These are phyloP conservation scores for Auricularia sp. DNA, from an alignment of 768 basidiomycete species.

Conservation along the genomic window DNA sequence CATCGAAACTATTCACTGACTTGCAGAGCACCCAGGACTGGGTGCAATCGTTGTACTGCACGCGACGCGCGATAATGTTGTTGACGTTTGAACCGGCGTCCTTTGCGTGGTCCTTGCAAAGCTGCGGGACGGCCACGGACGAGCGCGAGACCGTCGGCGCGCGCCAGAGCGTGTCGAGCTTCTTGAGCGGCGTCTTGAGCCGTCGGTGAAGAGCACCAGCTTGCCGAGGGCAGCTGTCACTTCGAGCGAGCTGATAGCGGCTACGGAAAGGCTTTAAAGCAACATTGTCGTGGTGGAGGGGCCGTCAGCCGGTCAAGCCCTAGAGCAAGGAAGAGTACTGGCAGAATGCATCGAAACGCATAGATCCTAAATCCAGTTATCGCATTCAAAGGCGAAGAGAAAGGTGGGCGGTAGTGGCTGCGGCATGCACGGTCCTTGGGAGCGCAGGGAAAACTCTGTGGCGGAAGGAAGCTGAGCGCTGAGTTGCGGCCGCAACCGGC, in stretches of 20 bases:
- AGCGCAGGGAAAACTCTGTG: too few relatives aligned
- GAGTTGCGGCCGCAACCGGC: too few relatives aligned
- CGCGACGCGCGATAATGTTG: not conserved
- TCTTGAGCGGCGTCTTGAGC: not conserved
- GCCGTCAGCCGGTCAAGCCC: too few relatives aligned
- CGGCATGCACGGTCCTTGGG: too few relatives aligned
- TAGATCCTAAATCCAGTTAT: too few relatives aligned
- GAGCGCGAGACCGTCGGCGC: not conserved
- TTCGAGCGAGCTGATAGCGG: not conserved
- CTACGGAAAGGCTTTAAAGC: not conserved
- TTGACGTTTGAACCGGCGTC: not conserved
- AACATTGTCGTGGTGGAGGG: not conserved
- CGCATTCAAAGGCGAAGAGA: too few relatives aligned
- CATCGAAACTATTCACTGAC: too few relatives aligned
- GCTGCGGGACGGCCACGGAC: not conserved
- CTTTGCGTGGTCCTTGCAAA: not conserved
- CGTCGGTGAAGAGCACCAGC: not conserved
- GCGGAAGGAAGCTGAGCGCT: too few relatives aligned
- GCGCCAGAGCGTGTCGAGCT: not conserved
- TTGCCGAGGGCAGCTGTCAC: not conserved
- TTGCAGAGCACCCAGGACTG: not conserved
- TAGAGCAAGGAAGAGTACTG: too few relatives aligned
- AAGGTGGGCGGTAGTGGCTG: too few relatives aligned
- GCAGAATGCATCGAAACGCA: too few relatives aligned
- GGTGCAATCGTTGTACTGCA: not conserved